Percentiles rank a stretch among this genome's conserved stretches.
Evolutionary conservation across 768 basidiomycete genomes (phyloP).

Genomic region (Gloeopeniophorella convolvens): DNA sequence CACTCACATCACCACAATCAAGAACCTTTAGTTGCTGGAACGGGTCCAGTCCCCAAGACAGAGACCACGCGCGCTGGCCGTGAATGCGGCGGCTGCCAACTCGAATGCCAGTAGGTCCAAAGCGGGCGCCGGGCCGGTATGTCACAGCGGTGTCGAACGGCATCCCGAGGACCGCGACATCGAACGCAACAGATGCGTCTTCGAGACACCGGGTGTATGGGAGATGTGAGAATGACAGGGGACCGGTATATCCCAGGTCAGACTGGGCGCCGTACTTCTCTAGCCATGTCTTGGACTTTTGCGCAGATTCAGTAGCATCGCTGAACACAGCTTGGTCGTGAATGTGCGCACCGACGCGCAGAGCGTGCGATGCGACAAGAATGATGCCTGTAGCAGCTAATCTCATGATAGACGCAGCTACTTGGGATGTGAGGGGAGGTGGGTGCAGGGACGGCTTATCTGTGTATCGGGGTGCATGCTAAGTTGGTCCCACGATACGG

Average conservation of each 20-base stretch:
- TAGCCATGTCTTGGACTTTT: slow-evolving; percentile 36
- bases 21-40: slow-evolving; percentile 52
- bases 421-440: too few species aligned
- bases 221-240: slow-evolving; percentile 77
- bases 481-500: too few species aligned
- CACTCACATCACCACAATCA: slow-evolving; percentile 76
- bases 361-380: neutral
- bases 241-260: slow-evolving; percentile 74
- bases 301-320: neutral
- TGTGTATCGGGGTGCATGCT: too few species aligned
- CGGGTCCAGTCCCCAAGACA: slow-evolving; percentile 68
- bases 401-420: slow-evolving; percentile 1
- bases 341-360: neutral
- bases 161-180: slow-evolving; percentile 77
- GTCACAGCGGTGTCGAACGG: slow-evolving; percentile 65
- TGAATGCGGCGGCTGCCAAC: slow-evolving; percentile 68
- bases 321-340: neutral
- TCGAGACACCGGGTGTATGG: slow-evolving; percentile 70
- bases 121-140: slow-evolving; percentile 64
- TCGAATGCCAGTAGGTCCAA: slow-evolving; percentile 82
- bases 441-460: too few species aligned
- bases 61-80: slow-evolving; percentile 53
- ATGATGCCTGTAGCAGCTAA: neutral
- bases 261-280: slow-evolving; percentile 70
- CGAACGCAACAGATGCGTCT: slow-evolving; percentile 45